Evolutionary conservation across 208 protist species (phyloP), one percentile per base, ranked within the genome.

Genomic region (Trypanosoma vivax): DNA sequence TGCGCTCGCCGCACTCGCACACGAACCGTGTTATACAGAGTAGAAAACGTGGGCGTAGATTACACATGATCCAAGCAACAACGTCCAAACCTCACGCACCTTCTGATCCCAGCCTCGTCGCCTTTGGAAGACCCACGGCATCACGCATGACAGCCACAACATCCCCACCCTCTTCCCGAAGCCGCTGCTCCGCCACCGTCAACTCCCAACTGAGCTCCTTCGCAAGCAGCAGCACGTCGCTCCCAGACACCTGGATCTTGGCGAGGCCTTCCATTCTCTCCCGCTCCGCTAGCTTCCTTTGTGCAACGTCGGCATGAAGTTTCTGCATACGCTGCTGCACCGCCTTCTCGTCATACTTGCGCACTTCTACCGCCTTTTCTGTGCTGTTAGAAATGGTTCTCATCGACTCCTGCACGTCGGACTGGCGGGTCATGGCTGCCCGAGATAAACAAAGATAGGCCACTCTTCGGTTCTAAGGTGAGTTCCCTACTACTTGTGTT

Each of bases 321-420:
- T 82, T 80, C 40, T 69, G 50, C 76, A 90, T 88, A 21, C 71
- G 70, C 47, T 74, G 68, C 61, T 84, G 66, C 39, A 86, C 65
- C 21, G 76, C 81, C 6, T 73, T 68, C 50, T 82, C 66, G 24
- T 90, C 79, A 42, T 84, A 87, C 41, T 73, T 82, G 65, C 80
- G 79, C 29, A 88, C 59, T 62, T 69, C 75, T 24, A 70, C 71
- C 30, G 72, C 69, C 59, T 82, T 88, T 70, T 93, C 81, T 10
- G 62, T 52, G 45, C 79, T 50, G 40, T 73, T 71, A 39, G 67
- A 59, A 39, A 92, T 50, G 21, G 82, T 68, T 55, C 78, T 79
- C 85, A 92, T 92, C 7, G 69, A 74, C 27, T 76, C 73, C 70
- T 87, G 77, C 43, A 70, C 85, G 76, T 88, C 85, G 2, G 72